Conservation (phyloP, 345 rosid genomes). For the Linum lewisii region DNA sequence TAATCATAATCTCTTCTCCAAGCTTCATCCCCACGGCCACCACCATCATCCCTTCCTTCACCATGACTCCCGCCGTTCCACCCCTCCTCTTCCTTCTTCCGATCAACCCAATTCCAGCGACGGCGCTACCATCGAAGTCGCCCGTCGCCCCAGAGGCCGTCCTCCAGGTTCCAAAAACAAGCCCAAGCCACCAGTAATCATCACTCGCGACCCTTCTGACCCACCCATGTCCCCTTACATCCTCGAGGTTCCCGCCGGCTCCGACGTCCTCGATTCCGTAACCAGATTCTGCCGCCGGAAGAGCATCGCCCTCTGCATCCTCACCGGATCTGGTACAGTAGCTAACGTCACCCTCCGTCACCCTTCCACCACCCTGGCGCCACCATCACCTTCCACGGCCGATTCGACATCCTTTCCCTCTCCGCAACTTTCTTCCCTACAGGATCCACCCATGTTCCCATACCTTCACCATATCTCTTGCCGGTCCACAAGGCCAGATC, state of each 20-base stretch:
- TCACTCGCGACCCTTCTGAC: slow-evolving; percentile 47
- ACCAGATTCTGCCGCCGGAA: slow-evolving; percentile 62
- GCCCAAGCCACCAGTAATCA: slow-evolving; percentile 58
- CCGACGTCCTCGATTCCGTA: slow-evolving; percentile 58
- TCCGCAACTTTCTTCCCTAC: slow-evolving; percentile 67
- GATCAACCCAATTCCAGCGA: slow-evolving; percentile 38
- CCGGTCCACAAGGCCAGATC: slow-evolving; percentile 92
- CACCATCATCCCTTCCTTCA: slow-evolving; percentile 22
- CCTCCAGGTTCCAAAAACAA: slow-evolving; percentile 89
- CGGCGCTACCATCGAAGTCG: slow-evolving; percentile 59
- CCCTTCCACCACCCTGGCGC: slow-evolving; percentile 67
- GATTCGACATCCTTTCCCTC: slow-evolving; percentile 75
- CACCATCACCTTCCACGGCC: slow-evolving; percentile 77
- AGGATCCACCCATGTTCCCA: slow-evolving; percentile 37
- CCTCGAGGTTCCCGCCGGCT: slow-evolving; percentile 68
- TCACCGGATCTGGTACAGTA: slow-evolving; percentile 80
- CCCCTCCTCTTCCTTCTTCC: slow-evolving; percentile 42
- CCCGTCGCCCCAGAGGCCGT: slow-evolving; percentile 77
- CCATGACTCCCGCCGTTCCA: too few relatives aligned
- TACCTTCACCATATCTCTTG: slow-evolving; percentile 57
- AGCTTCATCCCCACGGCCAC: slow-evolving; percentile 37
- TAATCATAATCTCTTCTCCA: slow-evolving; percentile 62
- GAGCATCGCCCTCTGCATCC: slow-evolving; percentile 49
- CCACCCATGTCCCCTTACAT: slow-evolving; percentile 82
- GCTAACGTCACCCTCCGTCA: slow-evolving; percentile 82